Percentiles rank a stretch among this genome's conserved stretches.
These are phyloP conservation scores for Oemleria cerasiformis DNA, from an alignment of 306 rosid genomes.

Conservation along the genomic window DNA sequence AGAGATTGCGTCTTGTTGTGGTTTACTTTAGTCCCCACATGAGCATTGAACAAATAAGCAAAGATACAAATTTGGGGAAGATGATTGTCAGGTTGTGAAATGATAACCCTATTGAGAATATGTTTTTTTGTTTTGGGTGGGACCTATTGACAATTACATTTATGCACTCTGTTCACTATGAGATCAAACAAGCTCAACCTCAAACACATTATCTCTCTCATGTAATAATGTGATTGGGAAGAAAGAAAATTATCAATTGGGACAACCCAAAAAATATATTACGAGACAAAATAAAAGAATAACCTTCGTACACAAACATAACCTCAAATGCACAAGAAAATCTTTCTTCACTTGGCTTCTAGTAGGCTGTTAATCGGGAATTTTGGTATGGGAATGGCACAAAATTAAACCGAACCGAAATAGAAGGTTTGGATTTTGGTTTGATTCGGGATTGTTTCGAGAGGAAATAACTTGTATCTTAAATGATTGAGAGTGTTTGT, in stretches of 20 bases:
- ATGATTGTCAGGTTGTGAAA: conserved; percentile 25
- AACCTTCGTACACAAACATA: conserved; percentile 4
- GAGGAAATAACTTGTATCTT: too few species aligned
- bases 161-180: background rate
- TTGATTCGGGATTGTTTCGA: too few species aligned
- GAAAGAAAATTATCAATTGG: background rate
- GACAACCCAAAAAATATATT: background rate
- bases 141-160: background rate
- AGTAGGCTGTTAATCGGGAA: background rate
- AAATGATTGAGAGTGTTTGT: too few species aligned
- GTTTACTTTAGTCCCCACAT: conserved; percentile 18
- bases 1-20: background rate
- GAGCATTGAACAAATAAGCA: background rate
- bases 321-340: background rate
- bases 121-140: too few species aligned
- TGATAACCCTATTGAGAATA: conserved; percentile 1
- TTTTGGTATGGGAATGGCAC: background rate
- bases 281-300: conserved; percentile 8
- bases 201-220: conserved; percentile 53
- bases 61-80: background rate
- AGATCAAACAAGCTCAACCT: conserved; percentile 44
- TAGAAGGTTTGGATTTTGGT: too few species aligned
- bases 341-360: background rate
- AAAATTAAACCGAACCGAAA: background rate
- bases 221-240: background rate